Percentiles rank a stretch among this genome's conserved stretches.
phyloP scores from a whole-genome alignment of 2,329 filamentous ascomycete species.

The Canariomyces notabilis region DNA sequence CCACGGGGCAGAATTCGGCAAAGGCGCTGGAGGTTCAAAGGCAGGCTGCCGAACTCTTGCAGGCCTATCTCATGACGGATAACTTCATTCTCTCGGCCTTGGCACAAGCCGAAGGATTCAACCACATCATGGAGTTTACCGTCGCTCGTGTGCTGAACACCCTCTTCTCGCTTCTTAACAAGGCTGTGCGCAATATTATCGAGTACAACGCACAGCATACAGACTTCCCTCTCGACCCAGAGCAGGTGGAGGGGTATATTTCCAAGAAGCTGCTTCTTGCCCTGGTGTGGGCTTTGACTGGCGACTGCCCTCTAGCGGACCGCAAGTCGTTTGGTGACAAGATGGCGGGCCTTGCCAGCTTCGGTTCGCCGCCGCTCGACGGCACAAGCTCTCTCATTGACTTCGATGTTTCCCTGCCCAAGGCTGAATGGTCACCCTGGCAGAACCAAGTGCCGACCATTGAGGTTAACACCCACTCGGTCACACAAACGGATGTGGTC shows the following conservation, averaged over 20 bases:
- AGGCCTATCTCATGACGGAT: conserved; percentile 69
- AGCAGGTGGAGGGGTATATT: conserved; percentile 83
- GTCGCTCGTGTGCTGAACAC: conserved; percentile 85
- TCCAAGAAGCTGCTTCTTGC: conserved; percentile 92
- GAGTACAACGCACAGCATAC: conserved; percentile 94
- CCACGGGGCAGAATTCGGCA: conserved; percentile 67
- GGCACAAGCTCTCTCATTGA: conserved; percentile 86
- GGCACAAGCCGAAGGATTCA: conserved; percentile 68
- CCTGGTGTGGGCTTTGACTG: conserved; percentile 91
- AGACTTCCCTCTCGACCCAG: conserved; percentile 86
- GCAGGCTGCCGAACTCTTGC: conserved; percentile 73
- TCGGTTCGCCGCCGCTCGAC: conserved; percentile 76
- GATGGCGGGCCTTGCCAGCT: conserved; percentile 73
- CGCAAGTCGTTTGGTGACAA: conserved; percentile 87
- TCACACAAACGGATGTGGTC: conserved; percentile 96
- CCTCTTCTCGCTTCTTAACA: conserved; percentile 91
- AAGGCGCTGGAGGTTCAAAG: conserved; percentile 75
- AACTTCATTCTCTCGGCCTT: conserved; percentile 76
- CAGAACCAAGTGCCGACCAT: conserved; percentile 90
- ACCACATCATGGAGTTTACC: conserved; percentile 98
- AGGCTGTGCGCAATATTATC: conserved; percentile 83
- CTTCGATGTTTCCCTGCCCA: conserved; percentile 83
- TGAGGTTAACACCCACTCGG: conserved; percentile 96
- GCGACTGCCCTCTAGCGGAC: conserved; percentile 84
- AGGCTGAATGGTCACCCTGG: conserved; percentile 87